phyloP scores from a whole-genome alignment of 805 yeast genomes.

The Blastobotrys chiropterorum region DNA sequence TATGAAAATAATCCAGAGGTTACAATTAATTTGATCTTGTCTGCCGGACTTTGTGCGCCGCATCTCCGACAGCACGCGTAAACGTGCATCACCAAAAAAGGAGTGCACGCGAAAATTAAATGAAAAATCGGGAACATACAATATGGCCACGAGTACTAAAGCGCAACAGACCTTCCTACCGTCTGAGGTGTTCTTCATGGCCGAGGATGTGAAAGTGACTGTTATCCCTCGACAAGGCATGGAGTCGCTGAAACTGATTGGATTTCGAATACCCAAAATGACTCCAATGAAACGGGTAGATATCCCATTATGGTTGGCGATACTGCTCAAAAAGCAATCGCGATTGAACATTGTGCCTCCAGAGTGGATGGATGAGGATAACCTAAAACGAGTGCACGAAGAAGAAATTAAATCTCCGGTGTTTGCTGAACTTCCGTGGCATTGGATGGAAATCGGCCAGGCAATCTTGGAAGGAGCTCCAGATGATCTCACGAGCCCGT shows the following conservation, averaged over 20 bases:
- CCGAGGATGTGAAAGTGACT: conserved; percentile 69
- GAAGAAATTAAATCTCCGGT: conserved; percentile 48
- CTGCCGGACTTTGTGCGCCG: too few relatives aligned
- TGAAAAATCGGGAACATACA: neutral
- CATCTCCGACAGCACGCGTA: too few relatives aligned
- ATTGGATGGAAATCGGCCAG: conserved; percentile 81
- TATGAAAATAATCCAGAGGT: too few relatives aligned
- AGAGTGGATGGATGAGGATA: conserved; percentile 61
- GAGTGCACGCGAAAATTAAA: neutral
- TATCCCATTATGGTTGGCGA: conserved; percentile 85
- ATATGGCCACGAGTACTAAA: conserved; percentile 18
- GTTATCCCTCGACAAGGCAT: conserved; percentile 75
- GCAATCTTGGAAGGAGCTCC: conserved; percentile 61
- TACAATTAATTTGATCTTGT: too few relatives aligned
- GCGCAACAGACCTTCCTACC: conserved; percentile 58
- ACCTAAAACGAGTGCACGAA: conserved; percentile 52
- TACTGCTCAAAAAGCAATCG: conserved; percentile 73
- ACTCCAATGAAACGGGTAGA: conserved; percentile 60
- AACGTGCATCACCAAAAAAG: too few relatives aligned
- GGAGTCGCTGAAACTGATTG: conserved; percentile 58
- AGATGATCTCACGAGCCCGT: conserved; percentile 72
- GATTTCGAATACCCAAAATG: conserved; percentile 44
- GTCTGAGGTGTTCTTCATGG: conserved; percentile 72
- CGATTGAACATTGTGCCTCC: conserved; percentile 86
- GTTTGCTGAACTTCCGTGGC: conserved; percentile 55